Conservation (phyloP, 352 stramenopile species). For the Phytophthora niederhauseri region DNA sequence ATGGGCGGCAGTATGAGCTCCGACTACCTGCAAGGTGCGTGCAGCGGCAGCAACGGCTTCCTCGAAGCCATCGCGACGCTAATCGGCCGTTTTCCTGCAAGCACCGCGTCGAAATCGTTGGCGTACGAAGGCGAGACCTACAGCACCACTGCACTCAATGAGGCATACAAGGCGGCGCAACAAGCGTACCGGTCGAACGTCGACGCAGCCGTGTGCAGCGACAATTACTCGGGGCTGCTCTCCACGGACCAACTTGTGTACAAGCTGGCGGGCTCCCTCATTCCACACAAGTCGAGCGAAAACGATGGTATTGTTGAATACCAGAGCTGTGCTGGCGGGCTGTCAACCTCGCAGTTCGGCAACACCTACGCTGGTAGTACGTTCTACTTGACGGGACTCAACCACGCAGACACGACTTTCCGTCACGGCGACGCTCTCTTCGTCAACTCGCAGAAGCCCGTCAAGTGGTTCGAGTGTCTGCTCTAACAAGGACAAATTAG, state of each 20-base stretch:
- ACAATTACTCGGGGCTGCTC: slow-evolving; percentile 38
- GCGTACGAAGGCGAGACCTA: slow-evolving; percentile 27
- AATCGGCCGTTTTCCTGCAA: slow-evolving; percentile 34
- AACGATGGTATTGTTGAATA: slow-evolving; percentile 44
- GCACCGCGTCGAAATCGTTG: slow-evolving; percentile 15
- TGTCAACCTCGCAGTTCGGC: slow-evolving; percentile 33
- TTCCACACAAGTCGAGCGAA: slow-evolving; percentile 32
- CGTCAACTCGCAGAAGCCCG: slow-evolving; percentile 32
- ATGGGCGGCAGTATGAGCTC: slow-evolving; percentile 43
- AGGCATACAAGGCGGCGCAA: slow-evolving; percentile 27
- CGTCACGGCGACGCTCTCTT: slow-evolving; percentile 41
- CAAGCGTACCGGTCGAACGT: slow-evolving; percentile 31
- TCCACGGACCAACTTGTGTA: slow-evolving; percentile 25
- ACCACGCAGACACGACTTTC: slow-evolving; percentile 48
- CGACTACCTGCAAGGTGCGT: slow-evolving; percentile 36
- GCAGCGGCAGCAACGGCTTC: slow-evolving; percentile 22
- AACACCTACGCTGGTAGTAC: slow-evolving; percentile 18
- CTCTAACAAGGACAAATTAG: neutral
- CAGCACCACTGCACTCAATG: slow-evolving; percentile 19
- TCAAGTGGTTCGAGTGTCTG: slow-evolving; percentile 47
- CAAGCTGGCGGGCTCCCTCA: slow-evolving; percentile 25
- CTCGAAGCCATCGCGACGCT: slow-evolving; percentile 31
- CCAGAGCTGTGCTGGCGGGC: slow-evolving; percentile 34
- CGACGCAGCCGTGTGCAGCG: slow-evolving; percentile 37
- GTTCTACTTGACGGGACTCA: slow-evolving; percentile 42